These are phyloP conservation scores for Breviolum minutum DNA, from an alignment of 73 alveolate genomes.

Conservation along the genomic window DNA sequence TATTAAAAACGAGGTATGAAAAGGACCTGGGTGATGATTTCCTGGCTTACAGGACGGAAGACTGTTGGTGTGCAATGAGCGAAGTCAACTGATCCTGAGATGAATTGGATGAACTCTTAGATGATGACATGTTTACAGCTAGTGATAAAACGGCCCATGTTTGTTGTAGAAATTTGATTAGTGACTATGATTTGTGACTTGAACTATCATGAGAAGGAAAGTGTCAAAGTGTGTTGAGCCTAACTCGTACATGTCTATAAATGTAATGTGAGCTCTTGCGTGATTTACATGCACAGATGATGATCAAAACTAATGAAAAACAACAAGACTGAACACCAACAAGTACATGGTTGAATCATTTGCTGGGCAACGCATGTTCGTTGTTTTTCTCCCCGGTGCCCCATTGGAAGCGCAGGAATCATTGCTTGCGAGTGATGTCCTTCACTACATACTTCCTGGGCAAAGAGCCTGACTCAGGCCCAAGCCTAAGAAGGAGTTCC, in stretches of 20 bases:
- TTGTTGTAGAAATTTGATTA: too few relatives aligned
- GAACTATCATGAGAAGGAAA: not conserved
- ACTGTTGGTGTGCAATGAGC: not conserved
- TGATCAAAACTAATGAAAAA: too few relatives aligned
- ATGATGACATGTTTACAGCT: too few relatives aligned
- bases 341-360: too few relatives aligned
- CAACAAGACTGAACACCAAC: too few relatives aligned
- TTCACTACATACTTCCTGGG: constrained; percentile 70
- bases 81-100: too few relatives aligned
- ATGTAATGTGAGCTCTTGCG: too few relatives aligned
- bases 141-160: too few relatives aligned
- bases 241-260: not conserved
- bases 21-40: constrained; percentile 49
- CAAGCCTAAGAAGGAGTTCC: not conserved
- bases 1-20: constrained; percentile 19
- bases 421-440: constrained; percentile 88
- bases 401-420: constrained; percentile 7
- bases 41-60: constrained; percentile 43
- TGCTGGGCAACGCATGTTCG: too few relatives aligned
- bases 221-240: not conserved
- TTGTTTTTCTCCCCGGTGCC: too few relatives aligned
- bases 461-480: constrained; percentile 59
- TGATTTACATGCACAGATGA: too few relatives aligned
- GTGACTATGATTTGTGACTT: not conserved
- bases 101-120: too few relatives aligned